Evolutionary conservation across 257 asterid genomes (phyloP).

Genomic region (Leptodermis oblonga): DNA sequence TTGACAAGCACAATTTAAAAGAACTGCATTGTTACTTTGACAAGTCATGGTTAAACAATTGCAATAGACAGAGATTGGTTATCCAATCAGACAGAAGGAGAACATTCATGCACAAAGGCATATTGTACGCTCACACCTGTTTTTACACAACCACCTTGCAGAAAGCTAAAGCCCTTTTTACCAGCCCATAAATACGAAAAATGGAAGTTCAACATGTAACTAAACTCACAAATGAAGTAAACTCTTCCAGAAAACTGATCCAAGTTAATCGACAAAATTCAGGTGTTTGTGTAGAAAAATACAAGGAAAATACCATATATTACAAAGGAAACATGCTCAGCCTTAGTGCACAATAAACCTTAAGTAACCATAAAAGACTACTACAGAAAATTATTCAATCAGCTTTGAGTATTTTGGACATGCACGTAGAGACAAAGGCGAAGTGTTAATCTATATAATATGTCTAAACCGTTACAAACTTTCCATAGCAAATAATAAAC

Average conservation of each 20-base stretch:
- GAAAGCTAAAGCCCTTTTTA: neutral
- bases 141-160: neutral
- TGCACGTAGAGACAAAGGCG: neutral
- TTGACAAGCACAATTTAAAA: conserved; percentile 25
- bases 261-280: neutral
- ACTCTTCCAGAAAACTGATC: neutral
- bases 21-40: conserved; percentile 1
- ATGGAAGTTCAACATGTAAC: neutral
- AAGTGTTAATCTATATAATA: neutral
- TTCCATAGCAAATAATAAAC: neutral
- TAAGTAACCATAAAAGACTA: neutral
- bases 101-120: conserved; percentile 3
- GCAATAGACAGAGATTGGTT: neutral
- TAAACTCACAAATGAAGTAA: conserved; percentile 1
- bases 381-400: neutral
- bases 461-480: neutral
- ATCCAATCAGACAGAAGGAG: neutral
- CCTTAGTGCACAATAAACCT: neutral
- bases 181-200: conserved; percentile 6
- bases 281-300: neutral
- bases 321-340: neutral
- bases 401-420: neutral
- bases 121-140: neutral
- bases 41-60: neutral
- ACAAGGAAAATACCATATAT: neutral